Evolutionary conservation across 306 rosid genomes (phyloP).

Genomic region (Medicago ruthenica): DNA sequence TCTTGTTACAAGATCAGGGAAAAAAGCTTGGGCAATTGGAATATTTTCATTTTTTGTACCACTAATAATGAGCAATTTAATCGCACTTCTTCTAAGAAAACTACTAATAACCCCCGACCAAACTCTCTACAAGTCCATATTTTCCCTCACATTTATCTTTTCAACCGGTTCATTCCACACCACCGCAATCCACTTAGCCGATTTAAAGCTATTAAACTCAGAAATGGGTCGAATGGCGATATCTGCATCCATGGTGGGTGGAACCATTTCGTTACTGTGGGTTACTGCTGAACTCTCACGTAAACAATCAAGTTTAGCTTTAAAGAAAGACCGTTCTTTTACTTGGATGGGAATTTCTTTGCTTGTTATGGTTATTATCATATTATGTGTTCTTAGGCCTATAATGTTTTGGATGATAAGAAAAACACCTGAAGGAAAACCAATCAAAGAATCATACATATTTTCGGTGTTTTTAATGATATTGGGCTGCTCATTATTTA

Average conservation of each 20-base stretch:
- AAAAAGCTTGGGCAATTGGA: conserved; percentile 55
- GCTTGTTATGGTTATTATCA: conserved; percentile 21
- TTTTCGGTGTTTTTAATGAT: conserved; percentile 49
- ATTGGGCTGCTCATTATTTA: conserved; percentile 38
- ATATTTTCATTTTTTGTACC: conserved; percentile 38
- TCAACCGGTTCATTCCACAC: conserved; percentile 57
- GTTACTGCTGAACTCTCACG: not conserved
- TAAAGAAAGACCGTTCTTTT: not conserved
- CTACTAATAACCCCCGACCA: conserved; percentile 1
- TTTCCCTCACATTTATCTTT: conserved; percentile 37
- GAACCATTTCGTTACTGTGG: conserved; percentile 13
- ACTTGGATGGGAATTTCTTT: not conserved
- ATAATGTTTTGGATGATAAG: conserved; percentile 55
- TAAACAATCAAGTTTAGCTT: not conserved
- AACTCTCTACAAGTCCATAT: not conserved
- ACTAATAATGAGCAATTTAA: not conserved
- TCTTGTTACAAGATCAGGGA: conserved; percentile 41
- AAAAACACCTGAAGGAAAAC: conserved; percentile 39
- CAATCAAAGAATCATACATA: conserved; percentile 44
- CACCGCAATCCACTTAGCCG: conserved; percentile 45
- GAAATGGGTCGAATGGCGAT: conserved; percentile 65
- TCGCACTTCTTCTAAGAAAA: not conserved
- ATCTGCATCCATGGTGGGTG: conserved; percentile 58
- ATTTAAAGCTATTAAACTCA: conserved; percentile 67
- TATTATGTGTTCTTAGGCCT: conserved; percentile 43